These are phyloP conservation scores for Ogataea populi-albae DNA, from an alignment of 805 yeast genomes.

Conservation along the genomic window DNA sequence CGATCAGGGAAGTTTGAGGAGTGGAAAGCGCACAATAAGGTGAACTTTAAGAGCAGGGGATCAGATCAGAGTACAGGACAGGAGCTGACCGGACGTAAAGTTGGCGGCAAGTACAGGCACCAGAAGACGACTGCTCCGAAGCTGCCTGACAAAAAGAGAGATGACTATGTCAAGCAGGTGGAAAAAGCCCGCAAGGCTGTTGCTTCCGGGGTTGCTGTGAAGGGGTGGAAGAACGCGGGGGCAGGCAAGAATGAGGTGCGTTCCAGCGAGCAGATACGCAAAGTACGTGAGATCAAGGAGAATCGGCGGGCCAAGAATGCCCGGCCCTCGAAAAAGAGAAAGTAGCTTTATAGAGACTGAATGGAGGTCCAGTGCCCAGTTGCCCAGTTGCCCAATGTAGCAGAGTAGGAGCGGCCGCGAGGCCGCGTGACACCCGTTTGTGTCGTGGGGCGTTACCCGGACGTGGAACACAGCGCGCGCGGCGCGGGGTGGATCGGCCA, in stretches of 20 bases:
- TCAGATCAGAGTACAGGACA: conserved; percentile 41
- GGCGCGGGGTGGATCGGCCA: too few relatives aligned
- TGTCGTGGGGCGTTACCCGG: too few relatives aligned
- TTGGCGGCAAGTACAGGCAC: conserved; percentile 64
- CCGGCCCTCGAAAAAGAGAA: conserved; percentile 56
- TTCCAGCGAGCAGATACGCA: conserved; percentile 73
- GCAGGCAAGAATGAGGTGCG: conserved; percentile 57
- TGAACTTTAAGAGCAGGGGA: conserved; percentile 53
- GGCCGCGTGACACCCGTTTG: too few relatives aligned
- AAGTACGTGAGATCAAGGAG: conserved; percentile 65
- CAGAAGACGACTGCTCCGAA: conserved; percentile 76
- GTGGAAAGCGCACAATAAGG: conserved; percentile 76
- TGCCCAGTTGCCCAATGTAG: too few relatives aligned
- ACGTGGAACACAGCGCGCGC: too few relatives aligned
- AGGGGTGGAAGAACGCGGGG: conserved; percentile 54
- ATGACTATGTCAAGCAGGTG: conserved; percentile 79
- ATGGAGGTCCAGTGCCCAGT: too few relatives aligned
- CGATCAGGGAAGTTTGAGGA: conserved; percentile 88
- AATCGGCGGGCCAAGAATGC: conserved; percentile 81
- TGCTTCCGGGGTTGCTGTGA: conserved; percentile 68
- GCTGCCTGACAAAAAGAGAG: conserved; percentile 86
- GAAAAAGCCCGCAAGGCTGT: conserved; percentile 77
- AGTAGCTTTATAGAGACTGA: too few relatives aligned
- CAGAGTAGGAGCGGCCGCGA: too few relatives aligned
- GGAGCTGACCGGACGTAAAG: conserved; percentile 32